Evolutionary conservation across 345 rosid species (phyloP).

Genomic region (Citrus maxima): DNA sequence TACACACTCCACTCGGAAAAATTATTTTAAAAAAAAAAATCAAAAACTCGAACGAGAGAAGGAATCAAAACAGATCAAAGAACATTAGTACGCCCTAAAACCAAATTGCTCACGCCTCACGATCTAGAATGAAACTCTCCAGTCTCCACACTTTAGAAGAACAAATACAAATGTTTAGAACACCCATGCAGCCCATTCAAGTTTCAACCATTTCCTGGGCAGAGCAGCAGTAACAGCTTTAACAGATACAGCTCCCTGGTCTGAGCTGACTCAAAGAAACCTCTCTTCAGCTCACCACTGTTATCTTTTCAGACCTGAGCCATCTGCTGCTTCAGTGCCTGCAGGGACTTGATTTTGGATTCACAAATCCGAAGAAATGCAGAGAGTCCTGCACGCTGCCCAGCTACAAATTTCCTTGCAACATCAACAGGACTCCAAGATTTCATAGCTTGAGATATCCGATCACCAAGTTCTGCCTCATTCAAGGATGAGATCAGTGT

Average conservation of each 20-base stretch:
- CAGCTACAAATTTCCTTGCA: slow-evolving; percentile 50
- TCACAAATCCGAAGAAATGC: slow-evolving; percentile 64
- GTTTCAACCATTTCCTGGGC: not conserved
- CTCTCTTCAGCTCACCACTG: too few relatives aligned
- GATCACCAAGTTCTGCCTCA: slow-evolving; percentile 52
- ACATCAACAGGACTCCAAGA: slow-evolving; percentile 61
- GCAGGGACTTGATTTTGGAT: slow-evolving; percentile 54
- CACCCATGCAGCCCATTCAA: not conserved
- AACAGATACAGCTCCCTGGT: too few relatives aligned
- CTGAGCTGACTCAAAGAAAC: too few relatives aligned
- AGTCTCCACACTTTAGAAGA: not conserved
- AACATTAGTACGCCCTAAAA: not conserved
- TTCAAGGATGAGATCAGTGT: slow-evolving; percentile 33
- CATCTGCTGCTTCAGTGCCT: slow-evolving; percentile 52
- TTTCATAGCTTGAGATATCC: slow-evolving; percentile 53
- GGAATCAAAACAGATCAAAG: slow-evolving; percentile 1
- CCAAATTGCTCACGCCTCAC: not conserved
- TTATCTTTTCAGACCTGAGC: slow-evolving; percentile 41
- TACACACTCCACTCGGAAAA: too few relatives aligned
- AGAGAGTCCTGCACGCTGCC: slow-evolving; percentile 36
- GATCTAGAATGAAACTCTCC: slow-evolving; percentile 4
- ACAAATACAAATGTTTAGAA: not conserved
- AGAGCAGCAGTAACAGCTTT: not conserved
- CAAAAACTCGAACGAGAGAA: not conserved
- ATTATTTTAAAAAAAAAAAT: too few relatives aligned